phyloP scores from a whole-genome alignment of 1,284 basidiomycete genomes.

The Hymenochaete sp. region DNA sequence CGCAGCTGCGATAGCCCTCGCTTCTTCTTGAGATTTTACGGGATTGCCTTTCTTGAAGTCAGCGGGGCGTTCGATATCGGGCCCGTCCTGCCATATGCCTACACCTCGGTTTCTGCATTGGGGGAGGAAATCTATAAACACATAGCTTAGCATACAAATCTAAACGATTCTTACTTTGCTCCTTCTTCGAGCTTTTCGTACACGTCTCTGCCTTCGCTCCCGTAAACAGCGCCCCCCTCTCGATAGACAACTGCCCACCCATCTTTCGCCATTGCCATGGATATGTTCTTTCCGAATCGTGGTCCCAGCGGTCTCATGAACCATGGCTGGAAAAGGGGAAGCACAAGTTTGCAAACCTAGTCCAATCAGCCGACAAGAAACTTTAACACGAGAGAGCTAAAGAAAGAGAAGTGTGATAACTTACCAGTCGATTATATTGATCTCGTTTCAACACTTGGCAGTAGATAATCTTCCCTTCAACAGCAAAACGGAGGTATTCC shows the following conservation, averaged over 20 bases:
- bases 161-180: constrained; percentile 49
- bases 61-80: constrained; percentile 55
- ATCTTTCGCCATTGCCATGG: constrained; percentile 68
- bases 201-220: constrained; percentile 51
- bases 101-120: constrained; percentile 39
- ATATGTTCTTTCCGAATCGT: constrained; percentile 43
- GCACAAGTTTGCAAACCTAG: too few relatives aligned
- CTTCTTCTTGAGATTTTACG: not conserved
- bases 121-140: not conserved
- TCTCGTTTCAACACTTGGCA: constrained; percentile 70
- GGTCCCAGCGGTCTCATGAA: too few relatives aligned
- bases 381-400: constrained; percentile 1
- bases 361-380: too few relatives aligned
- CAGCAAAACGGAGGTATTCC: constrained; percentile 54
- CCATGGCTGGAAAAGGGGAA: constrained; percentile 45
- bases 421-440: constrained; percentile 74
- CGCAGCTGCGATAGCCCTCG: too few relatives aligned
- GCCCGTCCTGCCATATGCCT: constrained; percentile 68
- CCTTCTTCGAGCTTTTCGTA: constrained; percentile 51
- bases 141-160: not conserved
- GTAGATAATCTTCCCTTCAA: constrained; percentile 51
- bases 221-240: constrained; percentile 73
- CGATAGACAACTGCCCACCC: constrained; percentile 73
- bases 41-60: constrained; percentile 68
- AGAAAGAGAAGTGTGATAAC: constrained; percentile 20